Evolutionary conservation across 768 basidiomycete species (phyloP), one percentile per base, ranked within the genome.

Genomic region (Lactarius akahatsu): DNA sequence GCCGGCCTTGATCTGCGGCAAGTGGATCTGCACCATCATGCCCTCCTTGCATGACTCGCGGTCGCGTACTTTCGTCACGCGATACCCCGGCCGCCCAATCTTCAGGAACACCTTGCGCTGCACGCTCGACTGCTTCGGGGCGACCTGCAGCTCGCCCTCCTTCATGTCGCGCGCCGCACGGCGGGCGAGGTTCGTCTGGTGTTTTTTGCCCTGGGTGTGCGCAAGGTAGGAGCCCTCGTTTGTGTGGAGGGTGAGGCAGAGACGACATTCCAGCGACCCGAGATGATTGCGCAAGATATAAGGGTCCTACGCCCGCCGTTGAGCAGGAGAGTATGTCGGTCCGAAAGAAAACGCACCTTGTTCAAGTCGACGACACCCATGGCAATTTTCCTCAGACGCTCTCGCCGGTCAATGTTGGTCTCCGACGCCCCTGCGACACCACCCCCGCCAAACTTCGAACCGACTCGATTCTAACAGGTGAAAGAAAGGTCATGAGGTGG

Each of bases 161-260:
- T 98, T 97, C 57, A 93, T 91, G 82, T 98, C 97, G 70, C 89
- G 87, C n/a, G 96, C 96, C 0, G 97, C 97, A 71, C 97, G 90
- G 47, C 97, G 86, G 16, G 97, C 97, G 60, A 99, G 87, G 75
- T 98, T 98, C 4, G 96, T 98, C 76, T 98, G 97, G 76, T 98
- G 97, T 75, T 98, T 99, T 81, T 98, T 99, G 26, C 97, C 97
- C 80, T 98, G 97, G 0, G 97, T 99, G 73, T 99, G 97, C 0
- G 97, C 97, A 57, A 99, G 90, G 76, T 98, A 98, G 16, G 96
- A 97, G 23, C 97, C 97, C 78, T 99, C 97, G 73, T 98, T 98
- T n/a, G 96, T 98, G 79, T 99, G 97, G 13, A 99, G 85, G 0
- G 97, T 99, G 57, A 99, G 80, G 77, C 97, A 98, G 34, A 99